These are phyloP conservation scores for Lactarius trivialis DNA, from an alignment of 768 basidiomycete species.

Conservation along the genomic window DNA sequence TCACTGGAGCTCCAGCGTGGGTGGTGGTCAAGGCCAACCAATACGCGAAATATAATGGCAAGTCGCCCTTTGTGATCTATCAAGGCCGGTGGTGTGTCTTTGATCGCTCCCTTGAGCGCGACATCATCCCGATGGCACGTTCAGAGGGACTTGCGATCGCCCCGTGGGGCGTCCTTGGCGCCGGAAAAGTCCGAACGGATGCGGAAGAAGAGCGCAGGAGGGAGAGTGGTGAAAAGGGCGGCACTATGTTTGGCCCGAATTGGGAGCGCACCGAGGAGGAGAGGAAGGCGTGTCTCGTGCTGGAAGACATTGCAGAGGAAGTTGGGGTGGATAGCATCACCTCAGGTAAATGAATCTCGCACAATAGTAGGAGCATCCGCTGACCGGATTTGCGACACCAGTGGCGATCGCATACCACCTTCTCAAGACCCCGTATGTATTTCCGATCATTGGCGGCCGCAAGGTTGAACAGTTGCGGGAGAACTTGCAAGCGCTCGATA, in stretches of 20 bases:
- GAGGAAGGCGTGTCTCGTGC: slow-evolving; percentile 14
- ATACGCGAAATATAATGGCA: slow-evolving; percentile 34
- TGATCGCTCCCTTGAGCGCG: slow-evolving; percentile 36
- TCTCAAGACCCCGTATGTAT: slow-evolving; percentile 44
- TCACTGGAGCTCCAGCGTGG: slow-evolving; percentile 33
- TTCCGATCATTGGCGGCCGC: slow-evolving; percentile 46
- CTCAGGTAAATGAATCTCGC: slow-evolving; percentile 32
- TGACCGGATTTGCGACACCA: slow-evolving; percentile 15
- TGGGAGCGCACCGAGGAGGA: slow-evolving; percentile 21
- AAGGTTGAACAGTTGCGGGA: slow-evolving; percentile 46
- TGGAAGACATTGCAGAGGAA: slow-evolving; percentile 44
- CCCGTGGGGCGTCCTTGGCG: slow-evolving; percentile 38
- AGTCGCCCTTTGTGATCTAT: slow-evolving; percentile 39
- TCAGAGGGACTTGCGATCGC: slow-evolving; percentile 34
- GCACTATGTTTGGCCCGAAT: slow-evolving; percentile 10
- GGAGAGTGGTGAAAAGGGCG: slow-evolving; percentile 33
- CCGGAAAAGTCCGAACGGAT: slow-evolving; percentile 37
- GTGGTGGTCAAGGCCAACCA: slow-evolving; percentile 33
- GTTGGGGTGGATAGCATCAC: slow-evolving; percentile 43
- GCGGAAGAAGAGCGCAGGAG: slow-evolving; percentile 32
- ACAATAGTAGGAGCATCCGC: not conserved
- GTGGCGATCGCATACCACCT: slow-evolving; percentile 48
- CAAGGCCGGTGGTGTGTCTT: slow-evolving; percentile 33
- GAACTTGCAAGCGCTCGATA: slow-evolving; percentile 46
- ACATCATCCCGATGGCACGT: slow-evolving; percentile 36